Evolutionary conservation across 805 yeast genomes (phyloP).

Genomic region (Spathaspora hagerdaliae): DNA sequence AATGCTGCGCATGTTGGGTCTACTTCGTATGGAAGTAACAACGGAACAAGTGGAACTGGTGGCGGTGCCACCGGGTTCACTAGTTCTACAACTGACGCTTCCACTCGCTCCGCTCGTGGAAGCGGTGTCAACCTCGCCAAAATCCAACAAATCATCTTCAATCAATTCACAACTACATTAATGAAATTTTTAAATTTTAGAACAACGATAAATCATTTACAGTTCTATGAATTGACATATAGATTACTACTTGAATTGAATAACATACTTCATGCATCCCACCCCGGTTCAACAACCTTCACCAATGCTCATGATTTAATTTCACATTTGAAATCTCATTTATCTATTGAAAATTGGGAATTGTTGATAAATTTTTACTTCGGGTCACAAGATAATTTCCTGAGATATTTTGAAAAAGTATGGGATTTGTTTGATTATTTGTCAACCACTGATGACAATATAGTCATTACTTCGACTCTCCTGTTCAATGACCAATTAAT

Average conservation of each 20-base stretch:
- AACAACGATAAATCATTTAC: slow-evolving; percentile 1
- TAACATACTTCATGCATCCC: not conserved
- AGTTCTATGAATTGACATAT: slow-evolving; percentile 5
- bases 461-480: slow-evolving; percentile 13
- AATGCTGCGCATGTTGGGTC: too few relatives aligned
- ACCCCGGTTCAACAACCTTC: not conserved
- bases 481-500: slow-evolving; percentile 16
- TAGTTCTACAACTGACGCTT: too few relatives aligned
- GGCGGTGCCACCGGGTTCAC: too few relatives aligned
- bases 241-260: slow-evolving; percentile 9
- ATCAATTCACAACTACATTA: slow-evolving; percentile 11
- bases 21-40: too few relatives aligned
- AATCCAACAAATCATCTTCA: slow-evolving; percentile 1
- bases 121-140: too few relatives aligned
- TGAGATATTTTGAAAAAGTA: slow-evolving; percentile 17
- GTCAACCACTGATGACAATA: slow-evolving; percentile 3
- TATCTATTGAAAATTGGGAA: slow-evolving; percentile 9
- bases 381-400: slow-evolving; percentile 22
- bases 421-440: slow-evolving; percentile 21
- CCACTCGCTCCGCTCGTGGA: too few relatives aligned
- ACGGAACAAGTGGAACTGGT: too few relatives aligned
- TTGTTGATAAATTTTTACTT: slow-evolving; percentile 18
- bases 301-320: slow-evolving; percentile 8
- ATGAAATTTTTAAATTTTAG: slow-evolving; percentile 8
- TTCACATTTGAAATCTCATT: slow-evolving; percentile 4